Percentiles rank a stretch among this genome's conserved stretches.
Conservation (phyloP, 345 rosid species). For the Stellera chamaejasme region DNA sequence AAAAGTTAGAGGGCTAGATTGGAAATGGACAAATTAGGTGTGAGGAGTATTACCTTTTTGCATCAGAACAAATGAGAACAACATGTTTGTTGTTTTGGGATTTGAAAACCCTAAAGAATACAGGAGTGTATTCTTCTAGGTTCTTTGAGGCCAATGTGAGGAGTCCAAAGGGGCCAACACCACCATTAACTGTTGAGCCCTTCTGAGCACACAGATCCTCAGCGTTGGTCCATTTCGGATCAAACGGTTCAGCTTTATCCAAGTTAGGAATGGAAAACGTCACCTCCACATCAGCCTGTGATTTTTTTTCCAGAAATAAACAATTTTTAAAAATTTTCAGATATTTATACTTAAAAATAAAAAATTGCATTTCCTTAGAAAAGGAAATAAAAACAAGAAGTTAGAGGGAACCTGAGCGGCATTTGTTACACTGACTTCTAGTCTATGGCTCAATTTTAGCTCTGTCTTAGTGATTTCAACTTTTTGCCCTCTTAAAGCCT, state of each 20-base stretch:
- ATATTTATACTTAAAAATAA: too few relatives aligned
- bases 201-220: constrained; percentile 36
- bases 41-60: background rate
- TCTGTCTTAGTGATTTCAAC: constrained; percentile 19
- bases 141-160: constrained; percentile 51
- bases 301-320: too few relatives aligned
- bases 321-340: too few relatives aligned
- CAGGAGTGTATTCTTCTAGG: constrained; percentile 64
- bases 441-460: constrained; percentile 26
- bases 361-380: background rate
- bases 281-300: constrained; percentile 62
- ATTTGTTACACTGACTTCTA: constrained; percentile 49
- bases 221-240: constrained; percentile 42
- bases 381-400: background rate
- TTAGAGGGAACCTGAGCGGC: constrained; percentile 40
- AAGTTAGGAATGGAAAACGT: constrained; percentile 42
- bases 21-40: constrained; percentile 5
- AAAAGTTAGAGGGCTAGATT: background rate
- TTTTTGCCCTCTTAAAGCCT: constrained; percentile 27
- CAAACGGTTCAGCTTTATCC: constrained; percentile 46
- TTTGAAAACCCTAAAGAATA: constrained; percentile 68
- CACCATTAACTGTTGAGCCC: constrained; percentile 39
- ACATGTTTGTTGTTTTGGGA: constrained; percentile 20
- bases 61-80: constrained; percentile 70
- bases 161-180: constrained; percentile 77